Evolutionary conservation across 73 alveolate species (phyloP).

Genomic region (Paramecium caudatum): DNA sequence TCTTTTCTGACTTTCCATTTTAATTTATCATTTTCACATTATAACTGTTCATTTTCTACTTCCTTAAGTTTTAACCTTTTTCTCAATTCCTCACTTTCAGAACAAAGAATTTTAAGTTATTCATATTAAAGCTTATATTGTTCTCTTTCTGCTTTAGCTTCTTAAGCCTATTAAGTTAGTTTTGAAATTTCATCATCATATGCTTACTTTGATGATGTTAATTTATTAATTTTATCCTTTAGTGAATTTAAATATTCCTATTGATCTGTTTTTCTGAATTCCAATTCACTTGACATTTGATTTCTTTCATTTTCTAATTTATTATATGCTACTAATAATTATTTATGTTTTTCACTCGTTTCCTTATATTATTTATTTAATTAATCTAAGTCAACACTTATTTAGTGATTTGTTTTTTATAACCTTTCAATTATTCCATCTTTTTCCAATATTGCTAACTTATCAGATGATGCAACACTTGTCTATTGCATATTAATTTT

Average conservation of each 20-base stretch:
- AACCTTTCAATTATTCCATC: conserved; percentile 36
- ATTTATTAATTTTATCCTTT: conserved; percentile 36
- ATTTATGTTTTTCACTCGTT: background rate
- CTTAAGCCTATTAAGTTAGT: background rate
- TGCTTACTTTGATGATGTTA: background rate
- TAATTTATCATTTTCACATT: conserved; percentile 57
- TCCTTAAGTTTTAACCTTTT: conserved; percentile 46
- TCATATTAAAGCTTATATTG: conserved; percentile 16
- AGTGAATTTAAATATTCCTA: background rate
- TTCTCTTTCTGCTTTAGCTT: conserved; percentile 2
- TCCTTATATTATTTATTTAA: conserved; percentile 6
- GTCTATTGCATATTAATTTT: background rate
- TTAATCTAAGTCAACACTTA: conserved; percentile 5
- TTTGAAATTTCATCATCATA: conserved; percentile 39
- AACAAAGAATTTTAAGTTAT: background rate
- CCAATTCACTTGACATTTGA: conserved; percentile 23
- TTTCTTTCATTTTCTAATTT: conserved; percentile 34
- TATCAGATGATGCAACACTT: background rate
- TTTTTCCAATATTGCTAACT: conserved; percentile 24
- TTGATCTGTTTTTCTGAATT: conserved; percentile 41
- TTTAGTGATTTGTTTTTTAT: conserved; percentile 2
- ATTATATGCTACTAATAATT: background rate
- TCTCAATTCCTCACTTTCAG: conserved; percentile 52
- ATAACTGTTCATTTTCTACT: conserved; percentile 45
- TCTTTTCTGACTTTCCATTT: conserved; percentile 62